phyloP scores from a whole-genome alignment of 139 green algal species.

The Deuterostichococcus epilithicus region DNA sequence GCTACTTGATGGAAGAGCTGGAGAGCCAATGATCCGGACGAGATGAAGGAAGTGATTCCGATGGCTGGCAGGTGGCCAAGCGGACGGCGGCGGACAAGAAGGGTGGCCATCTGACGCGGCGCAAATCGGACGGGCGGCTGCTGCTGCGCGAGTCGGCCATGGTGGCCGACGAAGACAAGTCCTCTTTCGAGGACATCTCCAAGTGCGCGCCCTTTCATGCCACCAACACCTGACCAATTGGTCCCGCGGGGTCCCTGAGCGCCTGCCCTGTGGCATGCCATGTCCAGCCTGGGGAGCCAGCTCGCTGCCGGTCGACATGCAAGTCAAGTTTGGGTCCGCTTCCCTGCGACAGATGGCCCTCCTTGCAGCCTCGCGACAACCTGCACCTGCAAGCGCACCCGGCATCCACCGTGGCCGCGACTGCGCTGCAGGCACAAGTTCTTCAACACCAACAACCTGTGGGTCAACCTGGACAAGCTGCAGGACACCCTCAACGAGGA shows the following conservation, averaged over 20 bases:
- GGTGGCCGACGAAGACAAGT: constrained; percentile 82
- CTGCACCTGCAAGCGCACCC: too few relatives aligned
- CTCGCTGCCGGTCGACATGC: too few relatives aligned
- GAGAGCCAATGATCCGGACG: too few relatives aligned
- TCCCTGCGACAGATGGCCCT: too few relatives aligned
- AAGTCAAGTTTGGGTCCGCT: too few relatives aligned
- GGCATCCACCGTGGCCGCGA: not conserved
- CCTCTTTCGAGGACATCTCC: constrained; percentile 79
- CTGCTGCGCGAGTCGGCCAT: constrained; percentile 85
- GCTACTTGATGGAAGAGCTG: too few relatives aligned
- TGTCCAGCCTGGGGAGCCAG: too few relatives aligned
- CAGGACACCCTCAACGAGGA: constrained; percentile 41
- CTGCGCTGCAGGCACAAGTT: constrained; percentile 60
- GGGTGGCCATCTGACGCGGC: constrained; percentile 76
- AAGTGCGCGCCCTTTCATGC: constrained; percentile 30
- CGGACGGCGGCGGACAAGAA: constrained; percentile 90
- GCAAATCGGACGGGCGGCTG: constrained; percentile 65
- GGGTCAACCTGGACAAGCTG: constrained; percentile 73
- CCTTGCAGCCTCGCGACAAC: too few relatives aligned
- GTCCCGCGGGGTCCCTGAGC: too few relatives aligned
- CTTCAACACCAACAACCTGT: constrained; percentile 98
- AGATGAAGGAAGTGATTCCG: too few relatives aligned
- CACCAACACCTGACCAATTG: too few relatives aligned
- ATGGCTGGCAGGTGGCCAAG: constrained; percentile 79
- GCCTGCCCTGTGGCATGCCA: too few relatives aligned